Percentiles rank a stretch among this genome's conserved stretches.
phyloP scores from a whole-genome alignment of 1,284 basidiomycete genomes.

The Microbotryum saponariae region DNA sequence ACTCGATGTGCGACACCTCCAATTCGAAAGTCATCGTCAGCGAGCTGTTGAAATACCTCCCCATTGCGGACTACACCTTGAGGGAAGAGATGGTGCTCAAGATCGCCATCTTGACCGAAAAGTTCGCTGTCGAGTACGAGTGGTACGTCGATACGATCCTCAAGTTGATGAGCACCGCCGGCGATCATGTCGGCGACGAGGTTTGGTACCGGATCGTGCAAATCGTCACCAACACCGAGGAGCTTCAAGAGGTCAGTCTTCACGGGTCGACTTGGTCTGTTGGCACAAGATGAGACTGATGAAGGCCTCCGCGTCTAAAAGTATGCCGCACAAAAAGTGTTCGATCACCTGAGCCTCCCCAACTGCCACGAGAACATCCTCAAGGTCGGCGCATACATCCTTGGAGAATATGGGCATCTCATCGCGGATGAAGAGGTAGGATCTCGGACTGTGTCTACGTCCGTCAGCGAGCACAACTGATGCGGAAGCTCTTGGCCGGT shows the following conservation, averaged over 20 bases:
- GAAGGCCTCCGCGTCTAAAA: constrained; percentile 39
- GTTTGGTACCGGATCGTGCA: constrained; percentile 99
- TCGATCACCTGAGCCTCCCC: constrained; percentile 77
- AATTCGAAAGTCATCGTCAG: constrained; percentile 93
- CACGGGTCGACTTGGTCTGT: neutral
- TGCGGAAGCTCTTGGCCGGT: neutral
- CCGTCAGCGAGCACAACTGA: neutral
- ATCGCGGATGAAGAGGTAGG: constrained; percentile 74
- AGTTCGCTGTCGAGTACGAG: constrained; percentile 70
- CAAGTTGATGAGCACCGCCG: constrained; percentile 81
- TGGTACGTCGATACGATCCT: constrained; percentile 92
- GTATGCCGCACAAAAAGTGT: constrained; percentile 90
- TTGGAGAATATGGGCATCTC: constrained; percentile 89
- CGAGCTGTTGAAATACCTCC: constrained; percentile 84
- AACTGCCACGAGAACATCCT: constrained; percentile 87
- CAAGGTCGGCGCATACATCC: constrained; percentile 92
- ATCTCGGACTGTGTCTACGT: neutral
- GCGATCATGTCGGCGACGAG: constrained; percentile 96
- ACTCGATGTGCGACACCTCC: constrained; percentile 96
- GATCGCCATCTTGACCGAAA: constrained; percentile 95
- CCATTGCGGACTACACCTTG: constrained; percentile 88
- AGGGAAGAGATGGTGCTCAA: constrained; percentile 98
- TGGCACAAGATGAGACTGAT: neutral
- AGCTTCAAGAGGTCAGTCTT: constrained; percentile 50
- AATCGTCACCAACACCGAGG: constrained; percentile 96